Base-by-base conservation (phyloP, 2,329 filamentous ascomycete species). In the Xylaria arbuscula region DNA sequence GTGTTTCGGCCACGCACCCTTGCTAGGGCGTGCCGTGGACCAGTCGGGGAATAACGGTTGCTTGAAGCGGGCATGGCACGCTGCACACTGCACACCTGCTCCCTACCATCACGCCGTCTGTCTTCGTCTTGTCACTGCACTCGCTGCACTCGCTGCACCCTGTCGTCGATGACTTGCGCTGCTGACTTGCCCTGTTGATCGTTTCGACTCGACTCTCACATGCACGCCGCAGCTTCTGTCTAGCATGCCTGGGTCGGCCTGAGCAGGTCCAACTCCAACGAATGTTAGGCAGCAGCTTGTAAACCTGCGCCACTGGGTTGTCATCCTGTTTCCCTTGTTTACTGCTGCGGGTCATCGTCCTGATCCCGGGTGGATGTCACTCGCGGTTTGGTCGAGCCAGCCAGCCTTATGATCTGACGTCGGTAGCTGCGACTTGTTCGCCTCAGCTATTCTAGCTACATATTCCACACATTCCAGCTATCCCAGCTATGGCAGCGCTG, bases 331-430 rank as follows among this genome's bases (percentile, higher is more conserved):
- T 40, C 17, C 69, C 40, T 45, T 17, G 15, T 45, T 17, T 62
- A 45, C 36, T 40, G 36, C 50, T 56, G 50, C 66, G 54, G 66
- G 62, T 36, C 61, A 34, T 50, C 54, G 2, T 28, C 58, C 55
- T 28, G 28, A 28, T 28, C 28, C 28, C 2, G 28, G 28, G 28
- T 28, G 28, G 28, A 28, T 28, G 28, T 5, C 5, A 28, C 28
- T 28, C 28, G 28, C 28, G 28, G 28, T 28, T 28, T 28, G 28
- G 28, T 28, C 28, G 28, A 5, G 28, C 28, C 28, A 28, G 28
- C 75, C 78, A 77, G 76, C 76, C 76, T 75, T 74, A 72, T 69
- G 75, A 76, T 72, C 74, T 79, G 70, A 74, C 75, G 63, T 75
- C 77, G 69, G 64, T 67, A 63, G 71, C 66, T 62, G 70, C 70